Percentiles rank a stretch among this genome's conserved stretches.
These are phyloP conservation scores for Ogataea trehalophila DNA, from an alignment of 805 yeast genomes.

Conservation along the genomic window DNA sequence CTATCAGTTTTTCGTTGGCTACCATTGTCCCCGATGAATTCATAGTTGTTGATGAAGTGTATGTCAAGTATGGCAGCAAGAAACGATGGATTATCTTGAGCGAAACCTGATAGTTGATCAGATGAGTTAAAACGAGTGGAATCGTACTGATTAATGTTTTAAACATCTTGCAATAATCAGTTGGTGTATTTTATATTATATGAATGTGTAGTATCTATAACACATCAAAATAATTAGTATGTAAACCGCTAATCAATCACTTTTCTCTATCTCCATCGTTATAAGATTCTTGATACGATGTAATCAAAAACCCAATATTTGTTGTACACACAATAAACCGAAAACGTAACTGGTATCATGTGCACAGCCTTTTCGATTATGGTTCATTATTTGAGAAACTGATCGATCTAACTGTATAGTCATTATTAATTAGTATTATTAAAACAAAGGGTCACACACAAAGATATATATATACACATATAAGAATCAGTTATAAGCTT, in stretches of 20 bases:
- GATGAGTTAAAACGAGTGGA: conserved; percentile 10
- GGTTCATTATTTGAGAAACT: too few species aligned
- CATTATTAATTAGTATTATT: not conserved
- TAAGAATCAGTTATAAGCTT: conserved; percentile 49
- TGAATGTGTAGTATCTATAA: too few species aligned
- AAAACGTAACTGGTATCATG: too few species aligned
- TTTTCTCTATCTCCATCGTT: too few species aligned
- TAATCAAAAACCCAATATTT: too few species aligned
- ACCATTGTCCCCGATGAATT: not conserved
- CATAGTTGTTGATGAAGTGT: not conserved
- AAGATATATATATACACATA: not conserved
- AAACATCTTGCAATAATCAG: conserved; percentile 2
- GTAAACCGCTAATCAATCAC: too few species aligned
- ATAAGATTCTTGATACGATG: too few species aligned
- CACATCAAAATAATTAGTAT: too few species aligned
- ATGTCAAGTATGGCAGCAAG: conserved; percentile 8
- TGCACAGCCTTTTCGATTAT: too few species aligned
- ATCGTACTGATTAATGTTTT: conserved; percentile 8
- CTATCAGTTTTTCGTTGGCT: not conserved
- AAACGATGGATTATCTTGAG: conserved; percentile 13
- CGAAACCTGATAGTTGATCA: conserved; percentile 14
- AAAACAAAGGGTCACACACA: not conserved
- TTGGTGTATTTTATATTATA: not conserved
- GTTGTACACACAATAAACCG: too few species aligned
- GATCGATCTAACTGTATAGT: not conserved